Evolutionary conservation across 164 flowering plant genomes (phyloP).

Genomic region (Umbellularia californica): DNA sequence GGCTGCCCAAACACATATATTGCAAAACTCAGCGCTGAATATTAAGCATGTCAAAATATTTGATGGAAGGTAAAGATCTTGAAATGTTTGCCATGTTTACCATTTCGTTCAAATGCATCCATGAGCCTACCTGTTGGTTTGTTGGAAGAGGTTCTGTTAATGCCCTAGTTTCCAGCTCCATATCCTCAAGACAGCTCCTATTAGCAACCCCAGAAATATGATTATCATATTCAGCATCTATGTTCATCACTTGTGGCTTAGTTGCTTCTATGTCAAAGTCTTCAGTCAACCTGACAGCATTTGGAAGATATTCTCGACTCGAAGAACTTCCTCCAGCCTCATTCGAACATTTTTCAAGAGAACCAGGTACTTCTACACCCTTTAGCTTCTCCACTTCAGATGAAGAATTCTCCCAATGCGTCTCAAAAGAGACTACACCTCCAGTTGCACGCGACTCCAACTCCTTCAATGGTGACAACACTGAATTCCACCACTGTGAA

Average conservation of each 20-base stretch:
- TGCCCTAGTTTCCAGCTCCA: slow-evolving; percentile 90
- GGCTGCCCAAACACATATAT: not conserved
- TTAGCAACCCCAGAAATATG: slow-evolving; percentile 21
- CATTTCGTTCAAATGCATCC: not conserved
- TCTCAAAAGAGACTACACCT: slow-evolving; percentile 29
- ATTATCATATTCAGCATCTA: slow-evolving; percentile 20
- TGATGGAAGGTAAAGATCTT: not conserved
- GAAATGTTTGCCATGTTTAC: not conserved
- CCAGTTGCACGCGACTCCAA: slow-evolving; percentile 66
- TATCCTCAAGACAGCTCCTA: slow-evolving; percentile 71
- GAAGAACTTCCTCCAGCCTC: not conserved
- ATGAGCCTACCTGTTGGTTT: slow-evolving; percentile 68
- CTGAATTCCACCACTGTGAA: slow-evolving; percentile 81
- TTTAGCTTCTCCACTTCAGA: slow-evolving; percentile 17
- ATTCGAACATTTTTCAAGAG: slow-evolving; percentile 7
- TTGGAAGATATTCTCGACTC: slow-evolving; percentile 11
- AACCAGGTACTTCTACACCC: slow-evolving; percentile 6
- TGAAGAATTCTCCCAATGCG: slow-evolving; percentile 11
- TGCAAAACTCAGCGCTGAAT: not conserved
- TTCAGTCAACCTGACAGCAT: slow-evolving; percentile 3
- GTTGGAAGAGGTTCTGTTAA: slow-evolving; percentile 97
- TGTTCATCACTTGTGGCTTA: slow-evolving; percentile 8
- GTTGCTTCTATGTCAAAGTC: slow-evolving; percentile 8
- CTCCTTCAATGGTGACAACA: slow-evolving; percentile 68
- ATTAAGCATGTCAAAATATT: not conserved